phyloP scores from a whole-genome alignment of 164 flowering plant species.

The Euptelea pleiosperma region DNA sequence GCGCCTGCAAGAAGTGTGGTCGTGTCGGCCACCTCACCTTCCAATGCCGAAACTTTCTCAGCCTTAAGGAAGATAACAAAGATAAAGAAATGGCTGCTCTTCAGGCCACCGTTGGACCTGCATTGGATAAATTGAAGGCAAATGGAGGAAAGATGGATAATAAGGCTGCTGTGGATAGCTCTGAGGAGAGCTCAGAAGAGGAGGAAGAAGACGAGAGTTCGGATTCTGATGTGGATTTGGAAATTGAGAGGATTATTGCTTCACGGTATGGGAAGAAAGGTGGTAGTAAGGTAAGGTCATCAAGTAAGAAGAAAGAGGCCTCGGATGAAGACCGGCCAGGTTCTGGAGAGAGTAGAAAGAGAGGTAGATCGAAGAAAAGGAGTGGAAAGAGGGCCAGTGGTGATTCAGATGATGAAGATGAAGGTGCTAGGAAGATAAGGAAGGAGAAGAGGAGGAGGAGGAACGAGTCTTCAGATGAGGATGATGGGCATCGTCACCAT shows the following conservation, averaged over 20 bases:
- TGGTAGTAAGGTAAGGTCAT: conserved; percentile 25
- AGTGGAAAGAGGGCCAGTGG: conserved; percentile 32
- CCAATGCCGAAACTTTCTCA: conserved; percentile 86
- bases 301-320: conserved; percentile 27
- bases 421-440: conserved; percentile 42
- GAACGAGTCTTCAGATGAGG: conserved; percentile 44
- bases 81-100: conserved; percentile 57
- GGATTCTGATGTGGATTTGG: conserved; percentile 80
- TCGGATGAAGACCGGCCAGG: conserved; percentile 45
- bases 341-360: conserved; percentile 43
- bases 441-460: conserved; percentile 53
- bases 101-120: conserved; percentile 42
- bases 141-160: conserved; percentile 24
- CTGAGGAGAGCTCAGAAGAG: conserved; percentile 55
- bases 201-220: conserved; percentile 53
- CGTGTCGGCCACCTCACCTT: conserved; percentile 89
- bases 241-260: conserved; percentile 81
- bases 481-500: conserved; percentile 20
- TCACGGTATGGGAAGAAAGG: conserved; percentile 52
- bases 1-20: conserved; percentile 91
- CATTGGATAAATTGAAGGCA: conserved; percentile 57
- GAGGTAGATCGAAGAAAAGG: conserved; percentile 64
- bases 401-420: conserved; percentile 50
- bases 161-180: conserved; percentile 30
- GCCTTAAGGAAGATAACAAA: conserved; percentile 63